Base-by-base conservation (phyloP, 228 moss, liverwort and hornwort genomes). In the Sphagnum fallax region DNA sequence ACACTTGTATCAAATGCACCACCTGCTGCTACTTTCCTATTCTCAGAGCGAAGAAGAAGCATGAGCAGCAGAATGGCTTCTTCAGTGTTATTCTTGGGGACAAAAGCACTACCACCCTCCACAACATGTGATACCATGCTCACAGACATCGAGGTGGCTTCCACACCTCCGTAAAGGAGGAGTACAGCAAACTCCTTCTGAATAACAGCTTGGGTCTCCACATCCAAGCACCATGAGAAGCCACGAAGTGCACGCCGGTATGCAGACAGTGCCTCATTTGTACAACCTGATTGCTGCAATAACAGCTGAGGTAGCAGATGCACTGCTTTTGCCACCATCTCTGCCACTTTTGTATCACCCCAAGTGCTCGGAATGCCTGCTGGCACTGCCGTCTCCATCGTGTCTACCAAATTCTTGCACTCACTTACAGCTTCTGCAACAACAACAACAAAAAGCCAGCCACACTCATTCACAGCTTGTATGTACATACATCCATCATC, bases 361-460 rank as follows among this genome's bases (percentile, higher is more conserved):
- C 95, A 96, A 48, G 74, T 69, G 11, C 77, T 69, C 6, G 96
- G 96, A 15, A 89, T 48, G 48, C 96, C 96, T 49, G 78, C 73
- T 8, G 91, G 93, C 14, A 83, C 74, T 14, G 83, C 76, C 52
- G 84, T 53, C 74, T 96, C 91, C 78, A 93, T 80, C 18, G 80
- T 75, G 59, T 88, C 93, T 74, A 93, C 81, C 71, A 91, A 69
- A 57, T 76, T 72, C 64, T 78, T 87, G 74, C 93, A 93, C 74
- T 91, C 91, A 13, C 80, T 71, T 8, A 70, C 81, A 59, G 96
- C 96, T 74, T 93, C 96, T 96, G 86, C 74, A 82, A 67, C 13
- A 32, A 32, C 32, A 32, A 32, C 32, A 32, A 32, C 32, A 2
- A 48, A 58, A 71, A 66, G 60, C 32, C 18, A 5, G 58, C 16